Percentiles rank a stretch among this genome's conserved stretches.
Conservation (phyloP, 2,329 filamentous ascomycete genomes). For the Diaporthe destruens region DNA sequence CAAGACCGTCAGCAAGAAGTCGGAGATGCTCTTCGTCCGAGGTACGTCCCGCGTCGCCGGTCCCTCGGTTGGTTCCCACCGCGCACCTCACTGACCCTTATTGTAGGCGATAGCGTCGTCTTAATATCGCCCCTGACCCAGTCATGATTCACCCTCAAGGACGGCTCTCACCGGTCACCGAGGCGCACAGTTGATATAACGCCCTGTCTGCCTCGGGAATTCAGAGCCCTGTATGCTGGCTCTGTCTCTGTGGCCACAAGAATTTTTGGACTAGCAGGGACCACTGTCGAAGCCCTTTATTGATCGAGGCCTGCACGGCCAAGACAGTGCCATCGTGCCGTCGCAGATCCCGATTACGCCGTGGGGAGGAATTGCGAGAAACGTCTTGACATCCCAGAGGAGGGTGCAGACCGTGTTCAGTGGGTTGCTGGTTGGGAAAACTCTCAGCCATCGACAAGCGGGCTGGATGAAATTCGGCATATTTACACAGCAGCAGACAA, state of each 20-base stretch:
- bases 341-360: neutral
- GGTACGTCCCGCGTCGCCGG: slow-evolving; percentile 66
- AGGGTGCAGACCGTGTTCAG: neutral
- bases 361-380: neutral
- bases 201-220: neutral
- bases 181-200: slow-evolving; percentile 13
- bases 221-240: neutral
- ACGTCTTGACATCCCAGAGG: neutral
- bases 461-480: neutral
- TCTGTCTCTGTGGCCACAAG: neutral
- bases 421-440: neutral
- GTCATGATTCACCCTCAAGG: slow-evolving; percentile 35
- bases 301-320: neutral
- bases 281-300: neutral
- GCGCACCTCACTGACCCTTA: slow-evolving; percentile 15
- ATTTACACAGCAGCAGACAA: slow-evolving; percentile 4
- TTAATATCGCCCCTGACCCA: slow-evolving; percentile 48
- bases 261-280: neutral
- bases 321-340: neutral
- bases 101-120: slow-evolving; percentile 48
- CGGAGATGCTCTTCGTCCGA: slow-evolving; percentile 98
- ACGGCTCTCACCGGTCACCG: neutral
- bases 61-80: neutral
- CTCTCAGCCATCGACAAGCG: neutral
- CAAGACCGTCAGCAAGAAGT: slow-evolving; percentile 96